Evolutionary conservation across 345 rosid species (phyloP), one percentile per base, ranked within the genome.

Genomic region (Populus nigra): DNA sequence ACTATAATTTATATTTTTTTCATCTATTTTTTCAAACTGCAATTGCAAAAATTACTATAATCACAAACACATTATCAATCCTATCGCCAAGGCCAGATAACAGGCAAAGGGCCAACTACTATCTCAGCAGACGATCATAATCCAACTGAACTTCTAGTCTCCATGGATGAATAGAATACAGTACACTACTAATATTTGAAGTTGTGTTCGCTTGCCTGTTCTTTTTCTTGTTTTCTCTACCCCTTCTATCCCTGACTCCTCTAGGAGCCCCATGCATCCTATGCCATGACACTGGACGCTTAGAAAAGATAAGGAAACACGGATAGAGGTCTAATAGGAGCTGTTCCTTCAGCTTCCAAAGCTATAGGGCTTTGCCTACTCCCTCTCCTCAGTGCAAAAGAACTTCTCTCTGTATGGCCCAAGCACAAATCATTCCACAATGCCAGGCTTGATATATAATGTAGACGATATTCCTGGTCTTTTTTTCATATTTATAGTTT

Each of bases 331-430:
- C 79, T 33, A 66, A 77, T 43, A 85, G 80, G 88, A 80, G 88
- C 84, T 74, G 82, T 79, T 76, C 79, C 63, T 72, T 83, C 74
- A 77, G 81, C 73, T 73, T 75, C 71, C 86, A 79, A 57, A 69
- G 73, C 35, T 80, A 76, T 13, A 84, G 65, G 72, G 82, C 88
- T 77, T 81, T 88, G 82, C 85, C 88, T 53, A 65, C 78, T 78
- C 82, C 78, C n/a, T 85, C 78, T 38, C 78, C 80, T 36, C 79
- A 47, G 10, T 25, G 76, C 74, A 84, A 38, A 72, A 61, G 80
- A 68, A 1, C 76, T 78, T 73, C 83, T 73, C 73, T 81, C 76
- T 68, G 1, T 39, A 72, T 81, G 27, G 27, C 77, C 83, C 72
- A 45, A 84, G n/a, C 39, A 77, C 59, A 82, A 83, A 71, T 76